phyloP scores from a whole-genome alignment of 495 filamentous ascomycete genomes.

The Margaritispora aquatica region DNA sequence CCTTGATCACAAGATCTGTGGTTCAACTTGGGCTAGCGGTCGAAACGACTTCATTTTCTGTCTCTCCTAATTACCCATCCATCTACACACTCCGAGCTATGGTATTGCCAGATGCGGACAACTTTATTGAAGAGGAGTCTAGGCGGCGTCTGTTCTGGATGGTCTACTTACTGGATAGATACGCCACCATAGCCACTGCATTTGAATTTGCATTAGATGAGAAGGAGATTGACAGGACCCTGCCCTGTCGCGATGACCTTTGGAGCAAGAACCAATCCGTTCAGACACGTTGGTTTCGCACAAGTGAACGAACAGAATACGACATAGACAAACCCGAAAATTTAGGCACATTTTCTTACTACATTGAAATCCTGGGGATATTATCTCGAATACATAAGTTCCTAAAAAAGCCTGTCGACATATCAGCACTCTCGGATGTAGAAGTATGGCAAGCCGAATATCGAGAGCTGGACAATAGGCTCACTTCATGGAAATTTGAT shows the following conservation, averaged over 20 bases:
- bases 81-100: conserved; percentile 82
- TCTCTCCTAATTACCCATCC: conserved; percentile 63
- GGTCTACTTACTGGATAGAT: conserved; percentile 83
- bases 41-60: conserved; percentile 66
- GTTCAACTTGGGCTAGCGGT: conserved; percentile 79
- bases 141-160: conserved; percentile 84
- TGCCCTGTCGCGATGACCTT: conserved; percentile 83
- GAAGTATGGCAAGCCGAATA: conserved; percentile 85
- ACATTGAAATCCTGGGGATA: conserved; percentile 80
- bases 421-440: conserved; percentile 73
- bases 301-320: conserved; percentile 49
- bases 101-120: conserved; percentile 71
- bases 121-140: conserved; percentile 85
- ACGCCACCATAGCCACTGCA: conserved; percentile 80
- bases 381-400: conserved; percentile 81
- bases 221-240: conserved; percentile 77
- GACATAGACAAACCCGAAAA: conserved; percentile 62
- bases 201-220: conserved; percentile 87
- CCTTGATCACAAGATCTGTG: conserved; percentile 76
- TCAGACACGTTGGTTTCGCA: conserved; percentile 75
- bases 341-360: conserved; percentile 77
- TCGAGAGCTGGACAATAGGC: conserved; percentile 69
- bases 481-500: conserved; percentile 76
- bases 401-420: conserved; percentile 81
- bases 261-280: conserved; percentile 77